Evolutionary conservation across 2,329 filamentous ascomycete species (phyloP), one percentile per base, ranked within the genome.

Genomic region (Metarhizium album): DNA sequence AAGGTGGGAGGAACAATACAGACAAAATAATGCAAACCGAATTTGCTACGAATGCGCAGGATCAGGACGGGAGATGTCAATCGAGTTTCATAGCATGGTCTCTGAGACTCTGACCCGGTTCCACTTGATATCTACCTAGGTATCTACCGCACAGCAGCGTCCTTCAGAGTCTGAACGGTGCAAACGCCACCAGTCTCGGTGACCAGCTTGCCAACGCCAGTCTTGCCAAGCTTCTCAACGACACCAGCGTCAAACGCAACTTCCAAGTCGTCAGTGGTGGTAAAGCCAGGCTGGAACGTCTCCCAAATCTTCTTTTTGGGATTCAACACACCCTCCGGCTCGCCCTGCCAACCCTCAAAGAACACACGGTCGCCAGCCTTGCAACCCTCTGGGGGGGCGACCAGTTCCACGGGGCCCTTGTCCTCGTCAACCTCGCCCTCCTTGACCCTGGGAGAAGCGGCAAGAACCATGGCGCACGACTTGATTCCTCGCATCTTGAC

Each of bases 241-340:
- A 75, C 82, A 43, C 71, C 77, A 3, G 86, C 87, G 62, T 97
- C 87, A 65, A 97, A 98, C 0, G 79, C 90, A 35, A 95, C 91
- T 70, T 90, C 86, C 48, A 91, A 75, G 45, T 69, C 70, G 7
- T 85, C 84, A 1, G 86, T 95, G 7, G 91, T 98, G 29, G 87
- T 95, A 73, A 97, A 97, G 0, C 91, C 93, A 1, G 90, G 90
- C 76, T 97, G 91, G 71, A 95, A 88, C 9, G 79, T 88, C 77
- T 98, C 93, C 90, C 91, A 97, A 54, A 97, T 75, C 83, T 97
- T 97, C 83, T 97, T 98, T 84, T 98, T 98, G 52, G 93, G 93
- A 78, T 97, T 98, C 52, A 98, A 78, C 48, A 91, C 82, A 55
- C 84, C 85, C 78, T 98, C 93, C 0, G 93, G 90, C 75, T 95